Percentiles rank a stretch among this genome's conserved stretches.
Conservation (phyloP, 176 grass and related monocot species). For the Tillandsia leiboldiana region DNA sequence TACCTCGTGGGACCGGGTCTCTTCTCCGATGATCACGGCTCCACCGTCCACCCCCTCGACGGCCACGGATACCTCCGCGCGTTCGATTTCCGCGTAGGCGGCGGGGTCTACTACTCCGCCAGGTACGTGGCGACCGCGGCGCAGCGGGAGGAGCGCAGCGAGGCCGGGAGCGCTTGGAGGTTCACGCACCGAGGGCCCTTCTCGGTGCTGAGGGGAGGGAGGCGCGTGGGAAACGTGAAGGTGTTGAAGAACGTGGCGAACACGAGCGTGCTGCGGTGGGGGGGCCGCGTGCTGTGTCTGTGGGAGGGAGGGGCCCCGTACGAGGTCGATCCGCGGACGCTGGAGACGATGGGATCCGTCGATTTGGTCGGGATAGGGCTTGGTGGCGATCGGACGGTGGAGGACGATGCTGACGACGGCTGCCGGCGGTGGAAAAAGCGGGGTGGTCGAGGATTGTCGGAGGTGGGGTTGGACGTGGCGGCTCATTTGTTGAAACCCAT, state of each 20-base stretch:
- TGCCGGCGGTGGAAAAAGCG: not conserved
- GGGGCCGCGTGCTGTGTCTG: conserved; percentile 62
- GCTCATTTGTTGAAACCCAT: conserved; percentile 51
- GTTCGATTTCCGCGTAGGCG: conserved; percentile 43
- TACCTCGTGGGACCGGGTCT: conserved; percentile 77
- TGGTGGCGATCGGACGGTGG: not conserved
- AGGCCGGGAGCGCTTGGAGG: conserved; percentile 34
- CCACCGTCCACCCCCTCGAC: conserved; percentile 92
- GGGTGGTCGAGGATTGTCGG: conserved; percentile 16
- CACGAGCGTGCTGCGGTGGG: conserved; percentile 77
- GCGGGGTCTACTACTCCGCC: conserved; percentile 43
- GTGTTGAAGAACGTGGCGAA: conserved; percentile 99
- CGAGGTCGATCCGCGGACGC: conserved; percentile 53
- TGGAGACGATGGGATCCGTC: conserved; percentile 57
- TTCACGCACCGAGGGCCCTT: conserved; percentile 95
- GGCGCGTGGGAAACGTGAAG: conserved; percentile 73
- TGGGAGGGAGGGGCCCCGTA: conserved; percentile 93
- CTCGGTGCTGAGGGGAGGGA: conserved; percentile 66
- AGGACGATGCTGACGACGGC: not conserved
- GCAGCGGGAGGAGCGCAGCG: conserved; percentile 50
- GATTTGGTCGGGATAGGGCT: conserved; percentile 29
- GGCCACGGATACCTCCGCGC: conserved; percentile 93
- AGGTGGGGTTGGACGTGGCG: conserved; percentile 44
- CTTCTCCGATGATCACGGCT: conserved; percentile 90
- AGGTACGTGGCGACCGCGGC: conserved; percentile 85